Evolutionary conservation across 208 protist species (phyloP).

Genomic region (Borovskyia barvae): DNA sequence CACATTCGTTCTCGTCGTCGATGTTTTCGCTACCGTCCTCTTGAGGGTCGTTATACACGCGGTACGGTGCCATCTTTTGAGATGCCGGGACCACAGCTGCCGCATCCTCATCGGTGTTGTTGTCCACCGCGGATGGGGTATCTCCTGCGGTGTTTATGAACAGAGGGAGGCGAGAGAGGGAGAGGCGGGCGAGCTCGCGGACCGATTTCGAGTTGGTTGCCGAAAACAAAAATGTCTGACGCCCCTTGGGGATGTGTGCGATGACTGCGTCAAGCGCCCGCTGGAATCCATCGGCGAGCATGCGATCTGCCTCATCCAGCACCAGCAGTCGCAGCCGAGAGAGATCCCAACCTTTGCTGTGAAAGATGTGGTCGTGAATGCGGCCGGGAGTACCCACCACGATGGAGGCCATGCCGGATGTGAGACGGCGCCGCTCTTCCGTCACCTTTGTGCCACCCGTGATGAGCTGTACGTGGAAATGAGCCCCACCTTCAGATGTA

Average conservation of each 20-base stretch:
- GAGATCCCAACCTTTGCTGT: conserved; percentile 80
- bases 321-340: conserved; percentile 95
- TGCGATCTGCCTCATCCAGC: conserved; percentile 99
- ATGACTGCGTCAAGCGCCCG: conserved; percentile 96
- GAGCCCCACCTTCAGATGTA: conserved; percentile 1
- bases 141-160: conserved; percentile 75
- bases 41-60: conserved; percentile 24
- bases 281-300: conserved; percentile 99
- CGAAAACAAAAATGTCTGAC: conserved; percentile 98
- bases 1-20: conserved; percentile 21
- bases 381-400: conserved; percentile 89
- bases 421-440: conserved; percentile 68
- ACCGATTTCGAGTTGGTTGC: conserved; percentile 95
- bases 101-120: conserved; percentile 13
- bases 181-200: conserved; percentile 86
- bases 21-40: conserved; percentile 4
- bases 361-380: conserved; percentile 83
- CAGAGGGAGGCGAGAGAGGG: conserved; percentile 92
- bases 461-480: conserved; percentile 83
- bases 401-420: conserved; percentile 52
- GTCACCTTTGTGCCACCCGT: conserved; percentile 86
- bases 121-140: conserved; percentile 43
- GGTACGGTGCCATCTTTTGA: conserved; percentile 46
- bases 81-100: neutral
- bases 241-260: conserved; percentile 71